These are phyloP conservation scores for Aspergillus latus DNA, from an alignment of 2,329 filamentous ascomycete species.

Conservation along the genomic window DNA sequence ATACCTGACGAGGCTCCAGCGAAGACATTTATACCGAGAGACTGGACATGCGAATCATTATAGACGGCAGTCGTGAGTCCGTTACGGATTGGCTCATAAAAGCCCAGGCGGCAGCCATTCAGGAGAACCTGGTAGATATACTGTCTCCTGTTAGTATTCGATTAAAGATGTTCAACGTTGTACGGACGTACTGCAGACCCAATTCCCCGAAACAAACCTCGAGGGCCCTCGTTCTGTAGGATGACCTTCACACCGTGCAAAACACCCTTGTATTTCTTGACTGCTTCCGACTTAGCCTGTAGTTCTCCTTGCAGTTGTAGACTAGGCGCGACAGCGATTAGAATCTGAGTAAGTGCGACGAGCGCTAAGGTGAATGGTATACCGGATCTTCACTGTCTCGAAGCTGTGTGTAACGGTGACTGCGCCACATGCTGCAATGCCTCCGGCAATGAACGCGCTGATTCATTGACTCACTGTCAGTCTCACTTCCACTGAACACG, in stretches of 20 bases:
- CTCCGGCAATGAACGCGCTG: slow-evolving; percentile 89
- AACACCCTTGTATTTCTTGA: slow-evolving; percentile 85
- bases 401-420: slow-evolving; percentile 98
- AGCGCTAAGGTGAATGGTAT: slow-evolving; percentile 31
- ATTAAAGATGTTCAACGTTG: background rate
- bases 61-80: slow-evolving; percentile 68
- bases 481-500: background rate
- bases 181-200: slow-evolving; percentile 66
- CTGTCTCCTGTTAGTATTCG: slow-evolving; percentile 26
- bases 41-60: slow-evolving; percentile 73
- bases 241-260: slow-evolving; percentile 90
- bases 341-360: background rate
- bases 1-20: slow-evolving; percentile 86
- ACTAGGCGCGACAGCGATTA: slow-evolving; percentile 48
- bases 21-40: slow-evolving; percentile 87
- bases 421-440: slow-evolving; percentile 93
- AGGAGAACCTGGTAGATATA: slow-evolving; percentile 96
- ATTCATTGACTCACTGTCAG: slow-evolving; percentile 2
- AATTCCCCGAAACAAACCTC: slow-evolving; percentile 83
- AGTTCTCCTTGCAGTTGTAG: slow-evolving; percentile 97
- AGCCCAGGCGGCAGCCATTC: slow-evolving; percentile 93
- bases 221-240: slow-evolving; percentile 81
- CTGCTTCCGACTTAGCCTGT: slow-evolving; percentile 78
- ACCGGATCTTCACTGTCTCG: slow-evolving; percentile 98
- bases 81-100: slow-evolving; percentile 92